phyloP scores from a whole-genome alignment of 768 basidiomycete species.

The Pisolithus tinctorius region DNA sequence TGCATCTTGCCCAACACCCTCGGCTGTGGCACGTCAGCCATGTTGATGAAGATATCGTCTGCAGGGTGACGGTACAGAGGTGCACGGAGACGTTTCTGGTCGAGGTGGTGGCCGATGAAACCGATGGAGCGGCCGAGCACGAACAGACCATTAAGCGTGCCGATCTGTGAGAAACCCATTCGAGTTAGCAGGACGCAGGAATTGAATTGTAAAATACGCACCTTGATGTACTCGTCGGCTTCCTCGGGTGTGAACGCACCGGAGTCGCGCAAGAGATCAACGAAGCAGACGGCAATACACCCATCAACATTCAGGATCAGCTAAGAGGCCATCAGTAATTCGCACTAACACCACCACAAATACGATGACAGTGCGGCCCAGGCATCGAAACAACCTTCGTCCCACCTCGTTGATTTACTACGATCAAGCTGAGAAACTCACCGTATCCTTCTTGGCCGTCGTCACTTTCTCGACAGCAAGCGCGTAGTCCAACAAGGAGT shows the following conservation, averaged over 20 bases:
- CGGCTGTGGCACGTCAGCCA: constrained; percentile 79
- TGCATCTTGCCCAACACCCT: constrained; percentile 55
- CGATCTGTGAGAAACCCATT: constrained; percentile 42
- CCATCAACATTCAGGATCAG: constrained; percentile 97
- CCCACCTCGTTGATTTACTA: neutral
- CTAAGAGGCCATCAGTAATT: constrained; percentile 26
- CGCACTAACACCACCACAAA: neutral
- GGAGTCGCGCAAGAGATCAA: constrained; percentile 84
- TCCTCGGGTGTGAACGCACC: constrained; percentile 96
- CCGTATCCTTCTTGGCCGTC: constrained; percentile 94
- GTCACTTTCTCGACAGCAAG: constrained; percentile 97
- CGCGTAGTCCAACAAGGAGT: constrained; percentile 89
- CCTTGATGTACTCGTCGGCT: constrained; percentile 95
- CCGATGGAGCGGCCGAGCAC: constrained; percentile 97
- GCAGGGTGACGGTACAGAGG: constrained; percentile 93
- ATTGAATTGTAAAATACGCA: neutral
- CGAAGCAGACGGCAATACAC: constrained; percentile 93
- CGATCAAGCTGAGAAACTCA: constrained; percentile 19
- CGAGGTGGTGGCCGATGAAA: constrained; percentile 93
- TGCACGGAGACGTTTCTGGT: constrained; percentile 92
- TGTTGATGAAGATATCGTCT: constrained; percentile 94
- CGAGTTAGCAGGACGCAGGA: neutral
- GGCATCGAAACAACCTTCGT: neutral
- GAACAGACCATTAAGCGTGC: constrained; percentile 93
- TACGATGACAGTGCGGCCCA: neutral